Percentiles rank a stretch among this genome's conserved stretches.
Conservation (phyloP, 2,329 filamentous ascomycete species). For the Epichloe sibirici region DNA sequence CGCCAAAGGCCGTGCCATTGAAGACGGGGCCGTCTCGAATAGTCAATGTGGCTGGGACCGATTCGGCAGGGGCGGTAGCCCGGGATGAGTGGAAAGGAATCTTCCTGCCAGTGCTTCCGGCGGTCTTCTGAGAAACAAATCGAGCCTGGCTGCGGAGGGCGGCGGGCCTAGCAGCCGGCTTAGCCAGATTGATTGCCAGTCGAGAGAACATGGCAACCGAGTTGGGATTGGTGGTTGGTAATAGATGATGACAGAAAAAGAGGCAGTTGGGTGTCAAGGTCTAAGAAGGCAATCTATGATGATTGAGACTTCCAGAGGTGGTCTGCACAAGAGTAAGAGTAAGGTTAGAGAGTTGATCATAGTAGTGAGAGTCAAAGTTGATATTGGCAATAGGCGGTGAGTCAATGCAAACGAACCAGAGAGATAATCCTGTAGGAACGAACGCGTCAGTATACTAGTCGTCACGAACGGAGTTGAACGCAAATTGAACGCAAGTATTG, state of each 20-base stretch:
- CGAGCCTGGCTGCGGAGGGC: conserved; percentile 27
- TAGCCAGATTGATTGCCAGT: conserved; percentile 39
- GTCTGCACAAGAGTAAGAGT: conserved; percentile 16
- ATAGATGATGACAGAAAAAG: neutral
- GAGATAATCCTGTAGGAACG: conserved; percentile 52
- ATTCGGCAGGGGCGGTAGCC: conserved; percentile 51
- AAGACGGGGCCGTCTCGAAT: conserved; percentile 95
- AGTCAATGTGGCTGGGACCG: conserved; percentile 66
- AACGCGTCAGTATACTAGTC: conserved; percentile 27
- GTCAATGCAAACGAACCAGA: conserved; percentile 44
- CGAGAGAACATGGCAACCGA: conserved; percentile 46
- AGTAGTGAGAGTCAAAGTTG: conserved; percentile 14
- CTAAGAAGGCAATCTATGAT: conserved; percentile 11
- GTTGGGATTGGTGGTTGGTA: neutral
- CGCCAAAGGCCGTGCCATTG: conserved; percentile 91
- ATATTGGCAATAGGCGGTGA: conserved; percentile 25
- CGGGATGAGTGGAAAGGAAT: conserved; percentile 47
- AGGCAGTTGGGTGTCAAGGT: neutral
- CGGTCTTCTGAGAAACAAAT: conserved; percentile 25
- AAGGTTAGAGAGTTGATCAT: conserved; percentile 5
- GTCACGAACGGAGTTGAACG: neutral
- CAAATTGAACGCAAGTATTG: neutral
- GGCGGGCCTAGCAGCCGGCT: conserved; percentile 36
- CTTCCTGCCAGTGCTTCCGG: conserved; percentile 56
- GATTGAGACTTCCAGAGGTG: conserved; percentile 31